Base-by-base conservation (phyloP, 108 stramenopile species). In the Nitzschia sp. region DNA sequence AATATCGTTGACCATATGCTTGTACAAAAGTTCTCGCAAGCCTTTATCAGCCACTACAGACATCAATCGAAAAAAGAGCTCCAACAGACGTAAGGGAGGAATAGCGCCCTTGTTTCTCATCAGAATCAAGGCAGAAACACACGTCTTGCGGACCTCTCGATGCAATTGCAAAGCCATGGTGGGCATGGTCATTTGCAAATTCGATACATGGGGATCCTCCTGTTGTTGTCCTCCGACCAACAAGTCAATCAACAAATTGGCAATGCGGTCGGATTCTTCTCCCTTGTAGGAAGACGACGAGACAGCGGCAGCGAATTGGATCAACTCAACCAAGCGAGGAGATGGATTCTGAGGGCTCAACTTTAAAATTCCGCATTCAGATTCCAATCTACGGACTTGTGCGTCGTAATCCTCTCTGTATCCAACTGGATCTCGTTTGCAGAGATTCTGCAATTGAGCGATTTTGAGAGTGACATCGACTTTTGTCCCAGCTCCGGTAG, bases 361-460 rank as follows among this genome's bases (percentile, higher is more conserved):
- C 26, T 78, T 75, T 22, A 95, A 56, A 61, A 96, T 90, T 23
- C 68, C 71, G 30, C 87, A 78, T 64, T 93, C 79, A 17, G 88
- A 85, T 45, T 85, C 67, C 30, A 95, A 75, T 27, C 92, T 86
- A 15, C 85, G 92, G 50, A 84, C 74, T 77, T 95, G 97, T 35
- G 90, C 87, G 55, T 87, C 79, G 77, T 97, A 99, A 73, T 99
- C 99, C 34, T 97, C 96, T 30, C 72, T 59, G 85, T 99, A 98
- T 30, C 93, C 93, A 21, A 50, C 63, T 17, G 97, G 96, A 58
- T 97, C 97, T 13, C 97, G 87, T 73, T 99, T 99, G 58, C 96
- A 86, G n/a, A 98, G 69, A 72, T 98, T 98, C 81, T 99, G 97
- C 11, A 98, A 81, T 58, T 94, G 92, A 4, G 93, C 77, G 8